phyloP scores from a whole-genome alignment of 2,329 filamentous ascomycete genomes.

The Penicillium italicum region DNA sequence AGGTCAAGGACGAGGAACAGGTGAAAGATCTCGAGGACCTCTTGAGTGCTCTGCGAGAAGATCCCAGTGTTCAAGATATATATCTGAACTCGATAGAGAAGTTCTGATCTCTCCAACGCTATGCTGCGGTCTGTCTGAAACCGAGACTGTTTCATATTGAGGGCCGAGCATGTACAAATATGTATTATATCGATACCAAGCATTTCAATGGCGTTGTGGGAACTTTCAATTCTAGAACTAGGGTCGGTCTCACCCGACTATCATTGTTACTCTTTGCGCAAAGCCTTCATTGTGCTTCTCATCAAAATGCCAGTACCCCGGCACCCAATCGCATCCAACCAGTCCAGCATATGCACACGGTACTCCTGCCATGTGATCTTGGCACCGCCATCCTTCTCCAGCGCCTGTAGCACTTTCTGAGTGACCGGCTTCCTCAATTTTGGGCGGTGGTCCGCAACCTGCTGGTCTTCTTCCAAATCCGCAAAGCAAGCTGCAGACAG shows the following conservation, averaged over 20 bases:
- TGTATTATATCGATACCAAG: constrained; percentile 14
- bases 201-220: constrained; percentile 11
- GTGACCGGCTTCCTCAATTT: constrained; percentile 57
- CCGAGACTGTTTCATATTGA: neutral
- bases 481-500: constrained; percentile 49
- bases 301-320: constrained; percentile 67
- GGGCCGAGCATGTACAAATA: constrained; percentile 11
- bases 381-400: constrained; percentile 64
- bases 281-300: constrained; percentile 75
- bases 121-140: neutral
- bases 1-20: constrained; percentile 56
- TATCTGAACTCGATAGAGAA: constrained; percentile 61
- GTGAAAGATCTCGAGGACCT: constrained; percentile 59
- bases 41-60: constrained; percentile 54
- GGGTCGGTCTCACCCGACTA: neutral
- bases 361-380: constrained; percentile 70
- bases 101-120: constrained; percentile 16
- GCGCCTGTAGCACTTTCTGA: constrained; percentile 59
- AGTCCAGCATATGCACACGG: constrained; percentile 65
- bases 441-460: constrained; percentile 21
- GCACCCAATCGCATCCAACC: constrained; percentile 62
- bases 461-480: constrained; percentile 46
- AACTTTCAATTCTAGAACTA: neutral
- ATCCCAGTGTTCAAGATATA: constrained; percentile 70
- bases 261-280: constrained; percentile 50